A percentile compares a stretch with the other conserved stretches of the same genome.
Conservation (phyloP, 2,329 filamentous ascomycete species). For the Chaetothyriales sp. region DNA sequence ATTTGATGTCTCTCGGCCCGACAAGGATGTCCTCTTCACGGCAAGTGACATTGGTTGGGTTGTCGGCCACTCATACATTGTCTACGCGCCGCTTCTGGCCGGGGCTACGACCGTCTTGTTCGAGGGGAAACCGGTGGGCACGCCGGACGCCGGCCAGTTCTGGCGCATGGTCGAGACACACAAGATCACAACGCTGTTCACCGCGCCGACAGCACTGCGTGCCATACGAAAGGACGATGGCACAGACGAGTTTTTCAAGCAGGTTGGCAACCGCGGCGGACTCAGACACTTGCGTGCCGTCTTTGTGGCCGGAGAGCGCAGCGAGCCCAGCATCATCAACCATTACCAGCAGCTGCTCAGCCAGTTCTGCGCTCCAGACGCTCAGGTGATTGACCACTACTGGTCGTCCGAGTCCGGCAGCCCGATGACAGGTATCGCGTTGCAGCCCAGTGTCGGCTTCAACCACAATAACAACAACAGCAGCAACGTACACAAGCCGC, state of each 20-base stretch:
- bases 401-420: slow-evolving; percentile 59
- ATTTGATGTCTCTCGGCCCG: slow-evolving; percentile 67
- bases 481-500: slow-evolving; percentile 27
- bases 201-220: slow-evolving; percentile 71
- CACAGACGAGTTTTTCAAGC: slow-evolving; percentile 49
- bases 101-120: slow-evolving; percentile 78
- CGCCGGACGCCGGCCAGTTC: slow-evolving; percentile 71
- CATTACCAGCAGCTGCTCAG: slow-evolving; percentile 63
- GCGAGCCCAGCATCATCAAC: slow-evolving; percentile 69
- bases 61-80: slow-evolving; percentile 71
- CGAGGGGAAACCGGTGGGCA: slow-evolving; percentile 87
- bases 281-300: slow-evolving; percentile 57
- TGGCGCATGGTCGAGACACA: slow-evolving; percentile 79
- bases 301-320: slow-evolving; percentile 79
- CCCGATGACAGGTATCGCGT: slow-evolving; percentile 50
- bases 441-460: slow-evolving; percentile 47
- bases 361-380: slow-evolving; percentile 48
- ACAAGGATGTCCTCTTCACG: slow-evolving; percentile 59
- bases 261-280: slow-evolving; percentile 51
- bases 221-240: slow-evolving; percentile 80
- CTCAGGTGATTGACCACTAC: slow-evolving; percentile 56
- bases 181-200: slow-evolving; percentile 66
- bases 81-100: slow-evolving; percentile 73
- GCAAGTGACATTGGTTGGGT: slow-evolving; percentile 83
- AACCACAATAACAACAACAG: slow-evolving; percentile 14